Conservation (phyloP, 495 filamentous ascomycete genomes). For the Aspergillus sclerotioniger region DNA sequence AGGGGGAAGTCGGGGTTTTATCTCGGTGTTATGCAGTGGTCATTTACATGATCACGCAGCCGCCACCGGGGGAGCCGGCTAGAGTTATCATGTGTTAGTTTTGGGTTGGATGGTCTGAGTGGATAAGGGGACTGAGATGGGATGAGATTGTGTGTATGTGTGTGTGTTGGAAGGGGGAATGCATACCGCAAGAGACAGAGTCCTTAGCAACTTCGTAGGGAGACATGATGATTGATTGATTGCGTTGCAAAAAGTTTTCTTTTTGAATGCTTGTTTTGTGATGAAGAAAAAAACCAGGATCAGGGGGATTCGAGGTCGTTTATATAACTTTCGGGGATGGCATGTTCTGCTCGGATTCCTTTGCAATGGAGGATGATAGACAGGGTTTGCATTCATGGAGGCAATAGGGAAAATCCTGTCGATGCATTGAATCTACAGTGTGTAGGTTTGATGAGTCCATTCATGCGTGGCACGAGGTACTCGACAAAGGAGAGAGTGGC, state of each 20-base stretch:
- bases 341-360: neutral
- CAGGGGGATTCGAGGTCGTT: conserved; percentile 3
- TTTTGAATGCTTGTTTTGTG: conserved; percentile 4
- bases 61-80: conserved; percentile 35
- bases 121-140: neutral
- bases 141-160: neutral
- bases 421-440: no score
- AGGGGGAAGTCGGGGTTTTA: neutral
- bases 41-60: conserved; percentile 42
- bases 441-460: no score
- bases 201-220: conserved; percentile 26
- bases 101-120: neutral
- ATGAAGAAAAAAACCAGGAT: conserved; percentile 13
- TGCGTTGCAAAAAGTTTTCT: neutral
- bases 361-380: neutral
- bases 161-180: neutral
- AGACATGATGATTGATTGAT: conserved; percentile 37
- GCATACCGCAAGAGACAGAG: conserved; percentile 33
- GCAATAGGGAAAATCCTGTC: no score
- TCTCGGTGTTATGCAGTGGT: conserved; percentile 11
- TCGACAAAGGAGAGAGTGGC: no score
- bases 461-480: no score
- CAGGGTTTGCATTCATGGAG: no score
- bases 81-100: conserved; percentile 16
- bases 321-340: neutral